phyloP scores from a whole-genome alignment of 345 rosid species.

The Excoecaria cochinchinensis region DNA sequence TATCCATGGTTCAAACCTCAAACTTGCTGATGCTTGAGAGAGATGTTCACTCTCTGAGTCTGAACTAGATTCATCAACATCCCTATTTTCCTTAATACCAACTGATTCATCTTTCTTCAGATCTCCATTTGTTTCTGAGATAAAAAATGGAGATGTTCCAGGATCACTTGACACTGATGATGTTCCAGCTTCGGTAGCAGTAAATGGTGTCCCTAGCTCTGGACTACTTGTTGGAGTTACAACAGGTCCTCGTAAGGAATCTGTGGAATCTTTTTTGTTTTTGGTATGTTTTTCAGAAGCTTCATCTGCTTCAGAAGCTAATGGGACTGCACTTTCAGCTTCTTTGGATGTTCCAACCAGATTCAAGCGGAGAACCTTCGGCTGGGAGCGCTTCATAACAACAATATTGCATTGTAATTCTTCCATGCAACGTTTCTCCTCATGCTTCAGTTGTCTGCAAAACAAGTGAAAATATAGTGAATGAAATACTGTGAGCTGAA shows the following conservation, averaged over 20 bases:
- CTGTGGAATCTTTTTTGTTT: conserved; percentile 42
- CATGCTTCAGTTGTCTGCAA: conserved; percentile 75
- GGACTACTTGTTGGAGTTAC: conserved; percentile 96
- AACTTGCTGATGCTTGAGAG: conserved; percentile 72
- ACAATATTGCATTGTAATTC: conserved; percentile 97
- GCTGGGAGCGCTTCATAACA: conserved; percentile 87
- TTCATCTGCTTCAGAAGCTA: conserved; percentile 48
- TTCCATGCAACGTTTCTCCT: conserved; percentile 89
- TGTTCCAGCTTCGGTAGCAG: conserved; percentile 89
- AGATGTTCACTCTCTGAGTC: conserved; percentile 77
- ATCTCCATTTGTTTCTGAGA: conserved; percentile 54
- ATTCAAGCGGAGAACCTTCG: conserved; percentile 91
- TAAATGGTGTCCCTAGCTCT: conserved; percentile 94
- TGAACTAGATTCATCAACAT: conserved; percentile 62
- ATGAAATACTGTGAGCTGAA: neutral
- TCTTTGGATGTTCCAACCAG: conserved; percentile 71
- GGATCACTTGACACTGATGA: conserved; percentile 96
- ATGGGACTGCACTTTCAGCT: conserved; percentile 38
- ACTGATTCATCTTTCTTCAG: conserved; percentile 64
- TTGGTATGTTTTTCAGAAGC: conserved; percentile 42
- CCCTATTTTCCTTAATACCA: conserved; percentile 52
- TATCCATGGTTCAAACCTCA: conserved; percentile 88
- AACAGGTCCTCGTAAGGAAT: conserved; percentile 63
- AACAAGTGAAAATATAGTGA: conserved; percentile 13
- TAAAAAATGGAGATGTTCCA: conserved; percentile 86